A percentile compares a stretch with the other conserved stretches of the same genome.
Conservation (phyloP, 164 flowering plant genomes). For the Macadamia tetraphylla region DNA sequence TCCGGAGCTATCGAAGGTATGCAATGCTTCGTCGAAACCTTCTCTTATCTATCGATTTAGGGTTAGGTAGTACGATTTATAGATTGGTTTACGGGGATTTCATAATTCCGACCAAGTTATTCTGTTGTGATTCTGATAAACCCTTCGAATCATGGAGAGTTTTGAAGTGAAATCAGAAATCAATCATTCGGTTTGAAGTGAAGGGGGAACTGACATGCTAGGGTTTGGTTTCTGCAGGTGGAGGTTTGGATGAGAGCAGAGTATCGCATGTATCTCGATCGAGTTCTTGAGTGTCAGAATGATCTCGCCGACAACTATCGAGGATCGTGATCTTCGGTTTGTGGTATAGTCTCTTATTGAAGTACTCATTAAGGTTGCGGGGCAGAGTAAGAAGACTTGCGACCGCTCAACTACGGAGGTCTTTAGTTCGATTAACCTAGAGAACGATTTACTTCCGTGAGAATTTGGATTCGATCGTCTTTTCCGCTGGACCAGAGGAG, state of each 20-base stretch:
- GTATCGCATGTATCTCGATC: background rate
- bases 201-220: background rate
- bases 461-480: background rate
- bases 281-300: background rate
- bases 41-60: background rate
- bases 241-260: background rate
- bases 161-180: background rate
- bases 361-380: no score
- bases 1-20: background rate
- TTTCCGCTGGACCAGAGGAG: no score
- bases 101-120: no score
- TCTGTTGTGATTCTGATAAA: background rate
- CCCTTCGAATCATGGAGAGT: background rate
- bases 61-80: background rate
- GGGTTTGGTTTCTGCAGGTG: background rate
- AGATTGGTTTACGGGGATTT: no score
- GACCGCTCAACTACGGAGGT: background rate
- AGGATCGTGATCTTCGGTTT: background rate
- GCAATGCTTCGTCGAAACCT: background rate
- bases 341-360: no score
- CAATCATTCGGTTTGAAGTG: background rate
- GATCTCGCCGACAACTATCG: background rate
- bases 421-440: background rate
- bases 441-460: background rate
- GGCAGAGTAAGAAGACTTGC: no score